Evolutionary conservation across 2,329 filamentous ascomycete species (phyloP).

Genomic region (Apiospora sp.): DNA sequence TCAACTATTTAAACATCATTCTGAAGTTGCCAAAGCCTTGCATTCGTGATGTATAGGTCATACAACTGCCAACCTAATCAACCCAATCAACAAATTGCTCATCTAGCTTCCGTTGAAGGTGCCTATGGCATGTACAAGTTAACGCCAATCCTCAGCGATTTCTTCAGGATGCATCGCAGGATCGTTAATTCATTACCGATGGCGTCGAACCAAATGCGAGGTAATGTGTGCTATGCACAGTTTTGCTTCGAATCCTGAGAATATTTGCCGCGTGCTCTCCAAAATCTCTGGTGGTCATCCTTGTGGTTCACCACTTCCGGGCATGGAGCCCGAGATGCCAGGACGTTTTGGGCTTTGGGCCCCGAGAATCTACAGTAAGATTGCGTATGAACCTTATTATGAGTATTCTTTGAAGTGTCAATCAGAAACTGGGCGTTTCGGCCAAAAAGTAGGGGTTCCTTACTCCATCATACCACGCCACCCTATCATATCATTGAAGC

Average conservation of each 20-base stretch:
- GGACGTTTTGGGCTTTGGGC: not conserved
- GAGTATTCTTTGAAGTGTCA: not conserved
- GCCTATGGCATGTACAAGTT: not conserved
- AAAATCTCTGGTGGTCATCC: not conserved
- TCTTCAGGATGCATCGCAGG: not conserved
- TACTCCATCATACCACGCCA: not conserved
- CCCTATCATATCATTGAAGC: not conserved
- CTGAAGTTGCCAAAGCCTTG: not conserved
- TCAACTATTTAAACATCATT: not conserved
- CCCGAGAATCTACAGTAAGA: not conserved
- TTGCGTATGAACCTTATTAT: conserved; percentile 2
- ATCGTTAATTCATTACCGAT: not conserved
- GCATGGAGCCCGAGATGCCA: not conserved
- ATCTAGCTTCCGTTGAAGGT: not conserved
- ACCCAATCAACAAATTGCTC: not conserved
- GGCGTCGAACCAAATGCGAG: not conserved
- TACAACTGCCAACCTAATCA: not conserved
- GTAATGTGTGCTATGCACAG: not conserved
- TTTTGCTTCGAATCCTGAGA: not conserved
- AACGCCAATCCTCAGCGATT: not conserved
- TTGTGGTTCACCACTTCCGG: not conserved
- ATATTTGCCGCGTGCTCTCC: not conserved
- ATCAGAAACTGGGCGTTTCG: not conserved
- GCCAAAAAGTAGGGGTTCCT: not conserved
- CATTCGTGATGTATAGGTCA: too few species aligned